Base-by-base conservation (phyloP, 2,329 filamentous ascomycete genomes). In the Neocatenulostroma microsporum region DNA sequence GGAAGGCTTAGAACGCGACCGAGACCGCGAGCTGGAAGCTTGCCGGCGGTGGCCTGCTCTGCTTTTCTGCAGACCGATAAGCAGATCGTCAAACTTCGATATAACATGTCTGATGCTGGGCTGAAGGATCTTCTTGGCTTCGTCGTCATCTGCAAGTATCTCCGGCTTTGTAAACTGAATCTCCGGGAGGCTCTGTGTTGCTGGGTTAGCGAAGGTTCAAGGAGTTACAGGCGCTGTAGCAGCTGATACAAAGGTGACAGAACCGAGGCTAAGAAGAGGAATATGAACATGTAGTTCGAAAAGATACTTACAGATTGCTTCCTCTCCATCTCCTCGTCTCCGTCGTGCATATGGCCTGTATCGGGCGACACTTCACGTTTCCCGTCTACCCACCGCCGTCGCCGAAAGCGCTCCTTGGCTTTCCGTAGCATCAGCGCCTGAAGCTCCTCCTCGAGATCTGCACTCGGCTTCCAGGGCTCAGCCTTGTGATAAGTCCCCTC, bases 81-180 rank as follows among this genome's bases (percentile, higher is more conserved):
- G 70, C 1, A 89, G 69, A 4, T 67, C 59, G 49, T 95, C 85
- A 2, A 94, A 56, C 23, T 77, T 74, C 2, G 69, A 62, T 7
- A 94, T 67, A 12, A 88, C 72, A 46, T 84, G 80, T n/a, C 79
- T 70, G 9, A 83, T 71, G 0, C 76, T 71, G 0, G 86, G 84
- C 0, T 72, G 70, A 12, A 94, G 64, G 4, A 93, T 65, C 2
- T 61, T 56, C 40, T 72, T 66, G 0, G 84, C 83, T 31, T 68
- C 56, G 2, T 82, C 78, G 47, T 94, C 86, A 49, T 94, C 80
- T 2, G 76, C 72, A 6, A 82, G 72, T 4, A 84, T n/a, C n/a
- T n/a, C n/a, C n/a, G n/a, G n/a, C n/a, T n/a, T n/a, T n/a, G n/a
- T n/a, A n/a, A n/a, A n/a, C n/a, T n/a, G n/a, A n/a, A n/a, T n/a